Base-by-base conservation (phyloP, 306 rosid species). In the Prinsepia uniflora region DNA sequence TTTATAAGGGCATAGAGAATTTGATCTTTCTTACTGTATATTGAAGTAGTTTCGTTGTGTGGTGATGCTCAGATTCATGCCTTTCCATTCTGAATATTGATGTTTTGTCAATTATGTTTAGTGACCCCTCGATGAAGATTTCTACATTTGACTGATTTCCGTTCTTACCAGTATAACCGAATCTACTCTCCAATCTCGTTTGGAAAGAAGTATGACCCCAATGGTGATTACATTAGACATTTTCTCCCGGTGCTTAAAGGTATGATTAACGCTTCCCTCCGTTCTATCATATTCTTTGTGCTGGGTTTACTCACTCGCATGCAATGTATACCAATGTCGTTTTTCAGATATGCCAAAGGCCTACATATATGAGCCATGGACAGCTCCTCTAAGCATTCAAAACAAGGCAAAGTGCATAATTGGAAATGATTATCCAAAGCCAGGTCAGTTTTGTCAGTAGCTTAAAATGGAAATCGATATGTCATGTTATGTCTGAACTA, bases 311-410 rank as follows among this genome's bases (percentile, higher is more conserved):
- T 53, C 61, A 44, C 48, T 22, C 60, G 30, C 47, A 39, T 13
- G 52, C 65, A 64, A 40, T 22, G 65, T 63, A 66, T 71, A 71
- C 70, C 73, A 57, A 74, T 68, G 30, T 3, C 18, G 69, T n/a
- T 61, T 53, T 60, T 36, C 76, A 93, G 98, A 88, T 78, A 93
- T 93, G 96, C 98, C 98, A 10, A 88, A 71, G 84, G 83, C 83
- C 78, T 93, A 87, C 87, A 90, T 90, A 60, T 93, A 93, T 76
- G 98, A 90, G 80, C 98, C 98, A 39, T 90, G 98, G 98, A 88
- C 86, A 18, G 98, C 98, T 81, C 98, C 97, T 81, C 68, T 74
- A 67, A 85, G 90, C 78, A 79, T 93, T 69, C 98, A 93, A 73
- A 88, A 79, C 34, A 90, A 88, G 83, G 97, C 97, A 48, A 93